A percentile compares a stretch with the other conserved stretches of the same genome.
Conservation (phyloP, 2,329 filamentous ascomycete genomes). For the Talaromyces rugulosus region DNA sequence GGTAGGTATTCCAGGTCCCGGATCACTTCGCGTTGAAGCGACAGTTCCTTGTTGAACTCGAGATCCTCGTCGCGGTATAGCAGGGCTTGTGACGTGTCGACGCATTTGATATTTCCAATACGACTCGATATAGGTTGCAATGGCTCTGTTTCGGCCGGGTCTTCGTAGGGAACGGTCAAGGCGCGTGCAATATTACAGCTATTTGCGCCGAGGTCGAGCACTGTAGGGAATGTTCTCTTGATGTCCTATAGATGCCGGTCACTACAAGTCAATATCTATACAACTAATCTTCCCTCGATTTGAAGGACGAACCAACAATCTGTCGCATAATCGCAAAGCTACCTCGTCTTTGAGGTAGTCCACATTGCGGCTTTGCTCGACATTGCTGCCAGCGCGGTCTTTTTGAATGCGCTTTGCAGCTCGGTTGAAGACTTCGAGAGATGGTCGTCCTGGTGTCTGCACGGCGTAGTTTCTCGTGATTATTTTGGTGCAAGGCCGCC, state of each 20-base stretch:
- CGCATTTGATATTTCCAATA: conserved; percentile 71
- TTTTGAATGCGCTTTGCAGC: conserved; percentile 86
- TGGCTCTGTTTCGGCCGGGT: conserved; percentile 44
- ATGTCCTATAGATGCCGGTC: conserved; percentile 64
- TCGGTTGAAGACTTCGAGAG: conserved; percentile 87
- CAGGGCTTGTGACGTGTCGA: conserved; percentile 72
- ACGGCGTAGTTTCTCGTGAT: conserved; percentile 63
- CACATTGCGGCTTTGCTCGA: conserved; percentile 68
- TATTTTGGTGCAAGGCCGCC: conserved; percentile 13
- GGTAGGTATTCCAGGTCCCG: conserved; percentile 64
- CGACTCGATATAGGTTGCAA: conserved; percentile 60
- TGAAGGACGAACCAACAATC: conserved; percentile 60
- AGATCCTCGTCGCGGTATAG: conserved; percentile 70
- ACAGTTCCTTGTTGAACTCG: conserved; percentile 67
- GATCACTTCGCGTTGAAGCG: conserved; percentile 72
- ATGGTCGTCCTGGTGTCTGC: conserved; percentile 70
- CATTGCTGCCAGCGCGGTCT: conserved; percentile 71
- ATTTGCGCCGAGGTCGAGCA: conserved; percentile 91
- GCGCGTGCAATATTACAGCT: conserved; percentile 89
- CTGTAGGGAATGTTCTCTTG: conserved; percentile 77
- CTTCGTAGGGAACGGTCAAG: conserved; percentile 65
- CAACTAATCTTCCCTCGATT: neutral
- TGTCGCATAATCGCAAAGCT: conserved; percentile 75
- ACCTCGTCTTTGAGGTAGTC: conserved; percentile 96
- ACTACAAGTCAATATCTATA: neutral